Percentiles rank a stretch among this genome's conserved stretches.
Conservation (phyloP, 306 rosid genomes). For the Cicer arietinum region DNA sequence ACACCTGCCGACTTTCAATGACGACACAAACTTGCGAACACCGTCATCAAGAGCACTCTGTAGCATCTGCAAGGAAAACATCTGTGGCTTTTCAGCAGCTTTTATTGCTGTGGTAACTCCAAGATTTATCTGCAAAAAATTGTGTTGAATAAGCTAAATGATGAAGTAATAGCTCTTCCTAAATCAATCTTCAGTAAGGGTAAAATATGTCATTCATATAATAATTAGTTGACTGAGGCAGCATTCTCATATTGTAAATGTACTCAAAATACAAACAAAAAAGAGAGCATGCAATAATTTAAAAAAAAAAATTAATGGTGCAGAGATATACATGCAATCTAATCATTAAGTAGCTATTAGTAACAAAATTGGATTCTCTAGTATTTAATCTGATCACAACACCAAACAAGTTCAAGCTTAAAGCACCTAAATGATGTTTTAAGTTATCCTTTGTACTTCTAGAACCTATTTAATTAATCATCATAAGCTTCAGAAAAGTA, state of each 20-base stretch:
- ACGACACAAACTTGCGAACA: constrained; percentile 22
- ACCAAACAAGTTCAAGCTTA: constrained; percentile 26
- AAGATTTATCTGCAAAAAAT: constrained; percentile 45
- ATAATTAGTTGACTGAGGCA: neutral
- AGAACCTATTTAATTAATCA: constrained; percentile 12
- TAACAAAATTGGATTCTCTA: constrained; percentile 14
- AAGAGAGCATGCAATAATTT: neutral
- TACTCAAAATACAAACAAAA: neutral
- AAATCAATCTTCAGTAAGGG: neutral
- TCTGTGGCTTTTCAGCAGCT: constrained; percentile 47
- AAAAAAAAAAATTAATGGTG: constrained; percentile 15
- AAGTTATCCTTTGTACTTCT: neutral
- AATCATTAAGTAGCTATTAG: neutral
- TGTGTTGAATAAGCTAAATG: constrained; percentile 23
- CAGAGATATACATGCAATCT: constrained; percentile 28
- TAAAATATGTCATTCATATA: constrained; percentile 24
- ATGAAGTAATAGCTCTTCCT: neutral
- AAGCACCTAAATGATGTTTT: constrained; percentile 7
- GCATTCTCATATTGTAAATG: constrained; percentile 24
- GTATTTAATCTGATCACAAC: constrained; percentile 13
- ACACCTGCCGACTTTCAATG: constrained; percentile 31
- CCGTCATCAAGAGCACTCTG: constrained; percentile 38
- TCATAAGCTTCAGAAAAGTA: constrained; percentile 18
- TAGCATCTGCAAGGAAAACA: constrained; percentile 47
- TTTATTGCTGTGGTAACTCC: constrained; percentile 36